phyloP scores from a whole-genome alignment of 805 yeast species.

The Candida piceae region DNA sequence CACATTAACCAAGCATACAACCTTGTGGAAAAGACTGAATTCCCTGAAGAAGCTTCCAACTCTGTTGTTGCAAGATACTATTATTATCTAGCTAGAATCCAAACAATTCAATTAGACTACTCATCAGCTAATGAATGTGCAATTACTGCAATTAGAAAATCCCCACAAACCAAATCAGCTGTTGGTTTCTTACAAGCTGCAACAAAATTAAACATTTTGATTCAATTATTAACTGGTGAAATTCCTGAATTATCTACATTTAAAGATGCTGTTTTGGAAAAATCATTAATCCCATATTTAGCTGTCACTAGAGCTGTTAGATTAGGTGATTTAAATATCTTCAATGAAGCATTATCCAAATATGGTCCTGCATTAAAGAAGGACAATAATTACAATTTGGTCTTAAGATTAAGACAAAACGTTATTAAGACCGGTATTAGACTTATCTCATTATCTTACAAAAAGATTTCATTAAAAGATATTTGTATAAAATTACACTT shows the following conservation, averaged over 20 bases:
- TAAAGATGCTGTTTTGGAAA: constrained; percentile 55
- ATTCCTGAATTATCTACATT: constrained; percentile 86
- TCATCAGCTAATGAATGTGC: constrained; percentile 85
- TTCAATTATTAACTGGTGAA: constrained; percentile 94
- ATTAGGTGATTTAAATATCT: constrained; percentile 80
- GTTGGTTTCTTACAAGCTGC: constrained; percentile 87
- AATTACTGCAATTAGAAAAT: constrained; percentile 92
- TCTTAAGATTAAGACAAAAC: constrained; percentile 87
- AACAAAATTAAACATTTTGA: constrained; percentile 78
- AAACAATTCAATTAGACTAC: constrained; percentile 89
- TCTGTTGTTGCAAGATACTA: constrained; percentile 88
- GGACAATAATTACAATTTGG: constrained; percentile 81
- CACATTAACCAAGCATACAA: constrained; percentile 86
- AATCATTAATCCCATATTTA: constrained; percentile 72
- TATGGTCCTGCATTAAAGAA: constrained; percentile 57
- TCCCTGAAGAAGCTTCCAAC: constrained; percentile 74
- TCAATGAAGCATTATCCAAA: constrained; percentile 62
- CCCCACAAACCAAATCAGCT: constrained; percentile 85
- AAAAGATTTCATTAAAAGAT: constrained; percentile 85
- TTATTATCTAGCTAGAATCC: constrained; percentile 86
- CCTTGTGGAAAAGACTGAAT: constrained; percentile 81
- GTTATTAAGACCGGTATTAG: constrained; percentile 97
- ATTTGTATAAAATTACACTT: constrained; percentile 88
- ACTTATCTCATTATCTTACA: constrained; percentile 85
- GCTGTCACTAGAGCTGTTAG: constrained; percentile 89